These are phyloP conservation scores for bread wheat (Triticum aestivum) DNA, from an alignment of 176 grass and related monocot genomes.

Conservation along the genomic window DNA sequence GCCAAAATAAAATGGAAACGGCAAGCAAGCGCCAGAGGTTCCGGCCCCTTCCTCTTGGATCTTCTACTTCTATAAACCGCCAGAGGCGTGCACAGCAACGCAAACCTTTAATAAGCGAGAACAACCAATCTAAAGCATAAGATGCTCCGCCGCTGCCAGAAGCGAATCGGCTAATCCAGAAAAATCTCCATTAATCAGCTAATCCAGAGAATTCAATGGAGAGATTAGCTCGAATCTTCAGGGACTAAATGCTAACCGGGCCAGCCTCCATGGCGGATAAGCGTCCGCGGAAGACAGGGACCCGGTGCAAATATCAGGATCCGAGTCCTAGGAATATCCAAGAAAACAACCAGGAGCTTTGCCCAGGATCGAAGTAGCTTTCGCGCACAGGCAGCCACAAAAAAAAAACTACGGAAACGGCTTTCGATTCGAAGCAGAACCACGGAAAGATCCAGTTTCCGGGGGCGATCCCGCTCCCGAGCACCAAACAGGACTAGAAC, in stretches of 20 bases:
- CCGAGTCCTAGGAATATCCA: background rate
- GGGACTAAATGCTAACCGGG: background rate
- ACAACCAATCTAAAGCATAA: background rate
- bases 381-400: slow-evolving; percentile 16
- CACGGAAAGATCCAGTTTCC: background rate
- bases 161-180: slow-evolving; percentile 14
- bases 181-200: background rate
- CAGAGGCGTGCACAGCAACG: slow-evolving; percentile 3
- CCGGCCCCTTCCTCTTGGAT: background rate
- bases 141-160: background rate
- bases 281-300: background rate
- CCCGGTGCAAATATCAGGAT: background rate
- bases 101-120: background rate
- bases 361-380: slow-evolving; percentile 23
- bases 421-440: no score
- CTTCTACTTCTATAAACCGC: background rate
- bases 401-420: background rate
- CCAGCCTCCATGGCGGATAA: background rate
- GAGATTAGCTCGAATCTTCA: background rate
- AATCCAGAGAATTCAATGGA: slow-evolving; percentile 4
- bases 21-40: background rate
- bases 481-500: background rate
- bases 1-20: slow-evolving; percentile 15
- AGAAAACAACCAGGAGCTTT: slow-evolving; percentile 24
- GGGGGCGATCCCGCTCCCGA: background rate